phyloP scores from a whole-genome alignment of 192 early-diverging fungal genomes.

The Dissophora globulifera region DNA sequence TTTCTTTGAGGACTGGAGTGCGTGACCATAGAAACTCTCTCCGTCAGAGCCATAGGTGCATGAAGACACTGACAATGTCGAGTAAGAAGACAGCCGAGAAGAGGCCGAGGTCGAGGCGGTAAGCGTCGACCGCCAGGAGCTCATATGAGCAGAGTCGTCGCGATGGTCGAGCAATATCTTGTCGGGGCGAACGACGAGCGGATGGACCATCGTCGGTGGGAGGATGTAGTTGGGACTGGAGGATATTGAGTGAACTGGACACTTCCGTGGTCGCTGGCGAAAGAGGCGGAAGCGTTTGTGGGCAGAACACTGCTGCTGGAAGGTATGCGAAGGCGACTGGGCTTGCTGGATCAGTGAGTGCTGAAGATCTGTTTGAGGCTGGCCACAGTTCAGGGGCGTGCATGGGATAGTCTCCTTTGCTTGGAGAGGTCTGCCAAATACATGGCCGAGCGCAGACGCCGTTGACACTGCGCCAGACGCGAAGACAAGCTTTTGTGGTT shows the following conservation, averaged over 20 bases:
- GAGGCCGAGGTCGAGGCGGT: conserved; percentile 19
- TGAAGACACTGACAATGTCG: conserved; percentile 17
- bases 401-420: conserved; percentile 42
- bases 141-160: background rate
- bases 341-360: conserved; percentile 20
- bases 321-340: conserved; percentile 44
- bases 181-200: conserved; percentile 38
- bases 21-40: conserved; percentile 10
- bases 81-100: conserved; percentile 34
- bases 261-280: conserved; percentile 36
- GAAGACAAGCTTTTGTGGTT: conserved; percentile 45
- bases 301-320: conserved; percentile 40
- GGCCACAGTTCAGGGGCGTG: conserved; percentile 18
- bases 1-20: conserved; percentile 14
- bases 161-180: conserved; percentile 33
- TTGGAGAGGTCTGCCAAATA: conserved; percentile 41
- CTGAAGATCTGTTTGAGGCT: conserved; percentile 22
- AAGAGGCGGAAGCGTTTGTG: conserved; percentile 49
- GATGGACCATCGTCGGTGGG: conserved; percentile 34
- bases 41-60: conserved; percentile 33
- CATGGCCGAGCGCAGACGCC: conserved; percentile 38
- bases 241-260: conserved; percentile 24
- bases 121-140: conserved; percentile 9
- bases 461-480: conserved; percentile 41
- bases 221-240: conserved; percentile 33